Evolutionary conservation across 805 yeast species (phyloP).

Genomic region (Metschnikowia rubicola): DNA sequence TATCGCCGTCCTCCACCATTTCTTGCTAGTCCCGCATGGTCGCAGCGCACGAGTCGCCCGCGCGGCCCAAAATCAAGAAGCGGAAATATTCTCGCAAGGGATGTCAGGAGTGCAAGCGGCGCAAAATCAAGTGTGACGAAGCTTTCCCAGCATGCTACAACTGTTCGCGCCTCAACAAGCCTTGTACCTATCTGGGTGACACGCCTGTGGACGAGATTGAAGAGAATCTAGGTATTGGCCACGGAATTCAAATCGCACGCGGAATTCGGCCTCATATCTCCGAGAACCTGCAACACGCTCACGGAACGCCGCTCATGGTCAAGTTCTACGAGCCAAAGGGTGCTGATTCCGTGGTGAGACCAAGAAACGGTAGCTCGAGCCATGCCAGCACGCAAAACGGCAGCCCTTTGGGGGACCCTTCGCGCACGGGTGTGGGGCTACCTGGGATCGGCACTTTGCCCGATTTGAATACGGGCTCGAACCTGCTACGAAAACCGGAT

Average conservation of each 20-base stretch:
- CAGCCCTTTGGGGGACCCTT: too few relatives aligned
- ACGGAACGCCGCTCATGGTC: conserved; percentile 1
- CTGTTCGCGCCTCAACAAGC: conserved; percentile 33
- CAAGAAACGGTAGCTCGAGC: too few relatives aligned
- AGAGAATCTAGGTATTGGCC: too few relatives aligned
- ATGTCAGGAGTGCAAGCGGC: conserved; percentile 41
- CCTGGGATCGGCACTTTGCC: too few relatives aligned
- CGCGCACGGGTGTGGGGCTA: too few relatives aligned
- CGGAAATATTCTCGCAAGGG: conserved; percentile 40
- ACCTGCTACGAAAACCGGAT: too few relatives aligned
- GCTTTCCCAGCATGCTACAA: conserved; percentile 34
- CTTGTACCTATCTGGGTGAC: conserved; percentile 23
- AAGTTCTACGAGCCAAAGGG: conserved; percentile 11
- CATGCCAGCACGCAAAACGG: too few relatives aligned
- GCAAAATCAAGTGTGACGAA: conserved; percentile 45
- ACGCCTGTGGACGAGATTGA: neutral
- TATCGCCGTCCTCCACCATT: too few relatives aligned
- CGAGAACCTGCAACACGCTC: neutral
- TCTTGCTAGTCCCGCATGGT: neutral
- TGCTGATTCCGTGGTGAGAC: neutral
- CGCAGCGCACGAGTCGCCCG: neutral
- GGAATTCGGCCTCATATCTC: too few relatives aligned
- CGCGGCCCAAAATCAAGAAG: conserved; percentile 25
- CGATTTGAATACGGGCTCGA: too few relatives aligned
- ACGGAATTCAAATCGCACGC: too few relatives aligned